A percentile compares a stretch with the other conserved stretches of the same genome.
phyloP scores from a whole-genome alignment of 345 rosid genomes.

The Arabidopsis arenosa region DNA sequence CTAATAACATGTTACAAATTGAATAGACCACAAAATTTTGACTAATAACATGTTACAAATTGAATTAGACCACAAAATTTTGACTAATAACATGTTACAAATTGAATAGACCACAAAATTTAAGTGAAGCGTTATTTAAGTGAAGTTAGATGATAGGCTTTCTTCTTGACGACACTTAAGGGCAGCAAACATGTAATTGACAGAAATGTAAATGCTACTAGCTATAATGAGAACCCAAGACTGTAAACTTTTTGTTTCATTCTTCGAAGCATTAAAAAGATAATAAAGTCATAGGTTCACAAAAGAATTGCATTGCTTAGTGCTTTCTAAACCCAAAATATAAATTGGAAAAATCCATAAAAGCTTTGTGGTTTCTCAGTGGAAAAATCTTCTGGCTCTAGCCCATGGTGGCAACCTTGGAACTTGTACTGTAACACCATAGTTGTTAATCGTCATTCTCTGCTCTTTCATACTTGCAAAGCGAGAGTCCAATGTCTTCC shows the following conservation, averaged over 20 bases:
- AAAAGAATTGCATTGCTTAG: conserved; percentile 17
- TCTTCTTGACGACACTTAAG: background rate
- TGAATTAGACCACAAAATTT: background rate
- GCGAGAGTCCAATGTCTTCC: conserved; percentile 73
- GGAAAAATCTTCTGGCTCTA: conserved; percentile 48
- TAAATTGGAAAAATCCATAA: background rate
- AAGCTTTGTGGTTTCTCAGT: conserved; percentile 39
- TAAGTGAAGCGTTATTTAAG: too few species aligned
- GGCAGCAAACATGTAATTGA: background rate
- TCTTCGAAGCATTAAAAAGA: conserved; percentile 9
- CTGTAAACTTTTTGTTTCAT: background rate
- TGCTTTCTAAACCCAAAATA: conserved; percentile 19
- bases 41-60: too few species aligned
- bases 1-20: background rate
- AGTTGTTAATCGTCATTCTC: conserved; percentile 48
- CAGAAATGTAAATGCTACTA: background rate
- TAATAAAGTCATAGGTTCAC: conserved; percentile 28
- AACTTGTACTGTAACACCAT: conserved; percentile 44
- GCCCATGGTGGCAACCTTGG: conserved; percentile 61
- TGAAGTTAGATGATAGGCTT: background rate
- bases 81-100: background rate
- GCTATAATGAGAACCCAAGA: background rate
- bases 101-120: background rate
- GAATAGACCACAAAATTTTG: background rate
- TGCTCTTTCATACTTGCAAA: conserved; percentile 84